Percentiles rank a stretch among this genome's conserved stretches.
phyloP scores from a whole-genome alignment of 441 rosid genomes.

The Croton setiger region DNA sequence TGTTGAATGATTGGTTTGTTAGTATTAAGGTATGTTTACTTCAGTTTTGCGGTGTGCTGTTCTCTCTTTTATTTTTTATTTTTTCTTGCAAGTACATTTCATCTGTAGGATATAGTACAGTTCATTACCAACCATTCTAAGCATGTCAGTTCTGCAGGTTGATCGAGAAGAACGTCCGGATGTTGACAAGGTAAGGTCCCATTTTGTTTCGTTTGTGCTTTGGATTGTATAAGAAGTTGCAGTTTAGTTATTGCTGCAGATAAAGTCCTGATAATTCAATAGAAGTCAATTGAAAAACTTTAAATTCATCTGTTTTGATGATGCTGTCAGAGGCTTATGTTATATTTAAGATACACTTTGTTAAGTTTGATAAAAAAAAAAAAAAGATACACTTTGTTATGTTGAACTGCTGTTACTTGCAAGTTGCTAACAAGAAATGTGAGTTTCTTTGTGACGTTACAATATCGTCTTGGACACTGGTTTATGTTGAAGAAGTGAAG shows the following conservation, averaged over 20 bases:
- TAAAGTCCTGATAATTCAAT: background rate
- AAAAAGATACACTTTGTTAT: no score
- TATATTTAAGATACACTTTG: no score
- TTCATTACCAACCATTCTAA: conserved; percentile 15
- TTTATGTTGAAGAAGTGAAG: background rate
- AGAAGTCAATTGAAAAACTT: background rate
- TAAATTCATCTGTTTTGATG: background rate
- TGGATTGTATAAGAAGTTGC: no score
- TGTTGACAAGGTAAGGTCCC: conserved; percentile 73
- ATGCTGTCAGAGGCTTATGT: background rate
- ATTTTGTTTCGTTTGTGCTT: background rate
- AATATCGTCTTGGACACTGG: background rate
- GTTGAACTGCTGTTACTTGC: no score
- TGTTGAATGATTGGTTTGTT: conserved; percentile 77
- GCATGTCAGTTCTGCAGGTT: conserved; percentile 48
- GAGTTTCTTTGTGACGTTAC: background rate
- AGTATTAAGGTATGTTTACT: conserved; percentile 70
- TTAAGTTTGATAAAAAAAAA: no score
- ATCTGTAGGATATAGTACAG: background rate
- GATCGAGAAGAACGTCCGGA: conserved; percentile 98
- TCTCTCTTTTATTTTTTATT: background rate
- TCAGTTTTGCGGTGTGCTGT: background rate
- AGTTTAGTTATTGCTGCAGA: background rate
- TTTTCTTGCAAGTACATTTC: background rate
- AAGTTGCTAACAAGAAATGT: background rate